phyloP scores from a whole-genome alignment of 441 rosid genomes.

The Omphalea diandra region DNA sequence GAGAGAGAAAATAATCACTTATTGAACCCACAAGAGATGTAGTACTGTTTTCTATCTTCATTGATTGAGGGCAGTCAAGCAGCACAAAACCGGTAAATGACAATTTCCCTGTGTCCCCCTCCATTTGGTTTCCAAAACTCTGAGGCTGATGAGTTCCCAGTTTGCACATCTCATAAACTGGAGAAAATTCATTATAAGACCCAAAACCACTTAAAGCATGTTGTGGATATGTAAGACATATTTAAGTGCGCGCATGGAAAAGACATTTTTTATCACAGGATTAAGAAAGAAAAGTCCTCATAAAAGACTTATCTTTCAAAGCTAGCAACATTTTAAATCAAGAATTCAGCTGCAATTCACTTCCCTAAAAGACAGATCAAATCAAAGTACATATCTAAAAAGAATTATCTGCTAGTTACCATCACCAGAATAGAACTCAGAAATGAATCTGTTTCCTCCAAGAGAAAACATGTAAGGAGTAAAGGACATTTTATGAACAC shows the following conservation, averaged over 20 bases:
- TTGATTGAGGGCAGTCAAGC: slow-evolving; percentile 96
- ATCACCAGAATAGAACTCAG: background rate
- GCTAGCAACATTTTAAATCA: background rate
- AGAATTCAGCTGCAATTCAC: slow-evolving; percentile 3
- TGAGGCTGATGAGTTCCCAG: slow-evolving; percentile 95
- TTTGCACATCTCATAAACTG: slow-evolving; percentile 97
- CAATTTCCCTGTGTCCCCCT: slow-evolving; percentile 67
- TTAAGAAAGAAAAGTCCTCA: no score
- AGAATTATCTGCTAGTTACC: background rate
- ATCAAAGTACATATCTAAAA: background rate
- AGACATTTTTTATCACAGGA: slow-evolving; percentile 9
- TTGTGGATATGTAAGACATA: background rate
- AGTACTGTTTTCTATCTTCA: slow-evolving; percentile 96
- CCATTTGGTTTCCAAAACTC: slow-evolving; percentile 83
- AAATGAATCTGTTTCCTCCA: slow-evolving; percentile 1
- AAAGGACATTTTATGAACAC: no score
- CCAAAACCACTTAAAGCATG: background rate
- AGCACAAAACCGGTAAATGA: slow-evolving; percentile 85
- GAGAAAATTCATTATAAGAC: slow-evolving; percentile 12
- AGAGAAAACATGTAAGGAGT: no score
- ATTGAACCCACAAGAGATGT: slow-evolving; percentile 96
- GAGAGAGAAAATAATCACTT: slow-evolving; percentile 95
- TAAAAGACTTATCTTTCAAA: background rate
- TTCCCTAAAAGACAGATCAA: slow-evolving; percentile 3
- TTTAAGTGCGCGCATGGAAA: slow-evolving; percentile 2